A percentile compares a stretch with the other conserved stretches of the same genome.
Conservation (phyloP, 202 grass and related monocot species). For the Zizania palustris region DNA sequence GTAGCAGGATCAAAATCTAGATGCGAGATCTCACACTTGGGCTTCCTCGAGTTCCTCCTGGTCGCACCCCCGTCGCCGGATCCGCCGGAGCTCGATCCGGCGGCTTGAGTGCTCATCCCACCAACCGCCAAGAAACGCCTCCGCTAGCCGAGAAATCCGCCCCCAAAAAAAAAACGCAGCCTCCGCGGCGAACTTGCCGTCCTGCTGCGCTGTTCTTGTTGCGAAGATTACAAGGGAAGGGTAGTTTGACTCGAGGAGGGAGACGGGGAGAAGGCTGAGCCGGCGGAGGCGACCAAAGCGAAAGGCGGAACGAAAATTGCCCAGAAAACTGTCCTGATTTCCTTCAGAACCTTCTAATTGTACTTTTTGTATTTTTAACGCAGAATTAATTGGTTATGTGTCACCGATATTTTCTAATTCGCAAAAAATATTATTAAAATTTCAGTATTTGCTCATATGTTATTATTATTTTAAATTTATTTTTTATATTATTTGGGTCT, state of each 20-base stretch:
- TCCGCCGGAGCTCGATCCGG: slow-evolving; percentile 58
- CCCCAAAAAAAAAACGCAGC: background rate
- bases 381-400: too few relatives aligned
- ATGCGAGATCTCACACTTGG: slow-evolving; percentile 68
- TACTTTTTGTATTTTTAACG: too few relatives aligned
- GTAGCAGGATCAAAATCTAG: too few relatives aligned
- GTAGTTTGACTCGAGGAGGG: slow-evolving; percentile 26
- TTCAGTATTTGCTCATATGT: too few relatives aligned
- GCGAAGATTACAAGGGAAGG: slow-evolving; percentile 54
- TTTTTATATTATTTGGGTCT: too few relatives aligned
- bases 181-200: slow-evolving; percentile 21
- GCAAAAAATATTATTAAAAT: too few relatives aligned
- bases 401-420: too few relatives aligned
- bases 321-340: too few relatives aligned
- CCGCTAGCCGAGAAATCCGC: slow-evolving; percentile 10
- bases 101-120: slow-evolving; percentile 48
- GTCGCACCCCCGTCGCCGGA: slow-evolving; percentile 53
- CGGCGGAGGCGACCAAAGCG: slow-evolving; percentile 59
- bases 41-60: slow-evolving; percentile 64
- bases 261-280: too few relatives aligned
- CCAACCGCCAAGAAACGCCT: slow-evolving; percentile 48
- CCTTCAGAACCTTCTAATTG: too few relatives aligned
- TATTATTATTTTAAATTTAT: too few relatives aligned
- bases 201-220: slow-evolving; percentile 6
- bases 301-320: too few relatives aligned